Evolutionary conservation across 2,329 filamentous ascomycete genomes (phyloP), one percentile per base, ranked within the genome.

Genomic region (Arthrobotrys conoides): DNA sequence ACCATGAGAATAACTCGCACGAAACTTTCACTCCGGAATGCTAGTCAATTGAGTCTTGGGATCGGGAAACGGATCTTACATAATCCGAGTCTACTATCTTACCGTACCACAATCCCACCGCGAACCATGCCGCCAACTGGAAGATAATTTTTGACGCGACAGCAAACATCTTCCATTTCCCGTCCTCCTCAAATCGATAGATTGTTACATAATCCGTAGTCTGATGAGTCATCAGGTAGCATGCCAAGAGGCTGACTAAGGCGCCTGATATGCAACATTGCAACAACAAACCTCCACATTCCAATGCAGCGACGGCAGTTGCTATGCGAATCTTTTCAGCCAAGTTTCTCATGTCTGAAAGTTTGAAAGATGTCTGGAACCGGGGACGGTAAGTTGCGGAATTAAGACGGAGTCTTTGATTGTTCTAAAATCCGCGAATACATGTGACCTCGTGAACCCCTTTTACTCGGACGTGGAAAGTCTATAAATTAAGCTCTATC

Each of bases 161-260:
- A 41, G 16, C 18, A 27, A 24, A 10, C 36, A 33, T 12, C 20
- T 48, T 48, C 8, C 59, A 64, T 20, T 33, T 36, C 30, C 59
- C 59, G 24, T 55, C 51, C 33, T 53, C 51, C 51, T 5, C 14
- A 22, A 18, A 61, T 33, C 57, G 41, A 61, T 61, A 61, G 57
- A 65, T 24, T 48, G 69, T 65, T 73, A 73, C 70, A 73, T 73
- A 73, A 73, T 67, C 70, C 49, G n/a, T 20, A 24, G 12, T 27
- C 1, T 68, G 71, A 68, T 75, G 71, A 75, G 71, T 75, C 71
- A 75, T 48, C 49, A 61, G 36, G 22, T n/a, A 18, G 30, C 38
- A 55, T 41, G 71, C 71, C 71, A 75, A 75, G 71, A 24, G 6
- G 71, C 71, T 75, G 63, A 75, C 71, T 75, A 75, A 75, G 63